Evolutionary conservation across 2,329 filamentous ascomycete genomes (phyloP).

Genomic region (Colletotrichum horii): DNA sequence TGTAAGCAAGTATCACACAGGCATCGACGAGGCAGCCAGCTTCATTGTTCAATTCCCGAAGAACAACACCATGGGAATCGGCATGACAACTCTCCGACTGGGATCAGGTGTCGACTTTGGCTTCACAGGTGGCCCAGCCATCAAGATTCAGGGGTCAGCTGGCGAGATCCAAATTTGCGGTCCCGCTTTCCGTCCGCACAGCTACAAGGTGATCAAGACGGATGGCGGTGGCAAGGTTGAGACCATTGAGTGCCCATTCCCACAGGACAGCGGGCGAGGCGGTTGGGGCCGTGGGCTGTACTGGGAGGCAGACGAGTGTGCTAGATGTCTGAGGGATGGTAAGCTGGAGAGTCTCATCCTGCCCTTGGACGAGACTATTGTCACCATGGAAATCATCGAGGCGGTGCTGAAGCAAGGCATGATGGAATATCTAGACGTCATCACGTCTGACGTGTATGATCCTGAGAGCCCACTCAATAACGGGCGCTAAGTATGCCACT

Average conservation of each 20-base stretch:
- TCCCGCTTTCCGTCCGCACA: slow-evolving; percentile 73
- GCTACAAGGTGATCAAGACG: slow-evolving; percentile 67
- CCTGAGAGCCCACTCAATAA: slow-evolving; percentile 62
- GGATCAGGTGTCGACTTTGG: slow-evolving; percentile 63
- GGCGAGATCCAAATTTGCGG: slow-evolving; percentile 73
- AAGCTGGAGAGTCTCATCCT: slow-evolving; percentile 75
- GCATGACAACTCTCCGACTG: slow-evolving; percentile 68
- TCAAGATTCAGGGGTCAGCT: slow-evolving; percentile 79
- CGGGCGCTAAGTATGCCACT: neutral
- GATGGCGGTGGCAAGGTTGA: slow-evolving; percentile 47
- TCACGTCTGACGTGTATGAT: slow-evolving; percentile 63
- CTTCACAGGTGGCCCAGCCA: slow-evolving; percentile 66
- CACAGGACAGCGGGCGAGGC: slow-evolving; percentile 50
- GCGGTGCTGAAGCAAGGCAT: neutral
- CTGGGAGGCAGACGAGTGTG: slow-evolving; percentile 84
- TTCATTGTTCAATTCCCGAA: slow-evolving; percentile 78
- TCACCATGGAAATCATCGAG: neutral
- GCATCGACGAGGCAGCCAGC: slow-evolving; percentile 77
- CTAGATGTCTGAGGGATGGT: slow-evolving; percentile 76
- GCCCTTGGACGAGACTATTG: slow-evolving; percentile 70
- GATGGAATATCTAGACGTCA: slow-evolving; percentile 56
- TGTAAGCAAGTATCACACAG: slow-evolving; percentile 64
- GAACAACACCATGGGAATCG: slow-evolving; percentile 73
- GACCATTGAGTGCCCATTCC: slow-evolving; percentile 58
- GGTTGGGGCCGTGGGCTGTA: slow-evolving; percentile 81